Evolutionary conservation across 2,329 filamentous ascomycete genomes (phyloP).

Genomic region (Cladosporium sp.): DNA sequence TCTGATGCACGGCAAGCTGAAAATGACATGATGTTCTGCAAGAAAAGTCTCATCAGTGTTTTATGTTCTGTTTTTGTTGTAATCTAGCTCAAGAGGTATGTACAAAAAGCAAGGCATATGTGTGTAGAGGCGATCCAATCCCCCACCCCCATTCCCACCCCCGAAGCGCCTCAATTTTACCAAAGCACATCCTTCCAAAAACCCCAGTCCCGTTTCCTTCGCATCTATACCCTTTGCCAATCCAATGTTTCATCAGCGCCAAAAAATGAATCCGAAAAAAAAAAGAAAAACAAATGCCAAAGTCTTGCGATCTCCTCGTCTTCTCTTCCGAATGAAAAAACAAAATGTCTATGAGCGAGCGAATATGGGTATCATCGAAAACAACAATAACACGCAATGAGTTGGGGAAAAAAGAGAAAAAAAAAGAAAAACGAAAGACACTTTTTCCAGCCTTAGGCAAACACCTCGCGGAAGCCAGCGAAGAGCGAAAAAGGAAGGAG

Average conservation of each 20-base stretch:
- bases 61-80: no score
- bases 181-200: no score
- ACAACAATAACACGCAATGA: background rate
- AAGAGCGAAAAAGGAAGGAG: background rate
- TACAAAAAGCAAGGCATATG: background rate
- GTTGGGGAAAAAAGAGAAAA: background rate
- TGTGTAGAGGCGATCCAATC: background rate
- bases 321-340: no score
- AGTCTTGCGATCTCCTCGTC: no score
- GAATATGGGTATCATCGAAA: slow-evolving; percentile 21
- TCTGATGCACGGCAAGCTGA: no score
- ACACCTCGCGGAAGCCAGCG: no score
- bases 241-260: background rate
- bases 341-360: slow-evolving; percentile 17
- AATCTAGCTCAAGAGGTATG: background rate
- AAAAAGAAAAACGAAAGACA: slow-evolving; percentile 2
- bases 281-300: no score
- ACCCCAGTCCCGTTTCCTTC: background rate
- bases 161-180: background rate
- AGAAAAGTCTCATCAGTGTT: no score
- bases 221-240: background rate
- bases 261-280: background rate
- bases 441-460: no score
- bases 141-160: background rate
- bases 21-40: background rate